Percentiles rank a stretch among this genome's conserved stretches.
Evolutionary conservation across 108 stramenopile genomes (phyloP).

Genomic region (Aureococcus anophagefferens): DNA sequence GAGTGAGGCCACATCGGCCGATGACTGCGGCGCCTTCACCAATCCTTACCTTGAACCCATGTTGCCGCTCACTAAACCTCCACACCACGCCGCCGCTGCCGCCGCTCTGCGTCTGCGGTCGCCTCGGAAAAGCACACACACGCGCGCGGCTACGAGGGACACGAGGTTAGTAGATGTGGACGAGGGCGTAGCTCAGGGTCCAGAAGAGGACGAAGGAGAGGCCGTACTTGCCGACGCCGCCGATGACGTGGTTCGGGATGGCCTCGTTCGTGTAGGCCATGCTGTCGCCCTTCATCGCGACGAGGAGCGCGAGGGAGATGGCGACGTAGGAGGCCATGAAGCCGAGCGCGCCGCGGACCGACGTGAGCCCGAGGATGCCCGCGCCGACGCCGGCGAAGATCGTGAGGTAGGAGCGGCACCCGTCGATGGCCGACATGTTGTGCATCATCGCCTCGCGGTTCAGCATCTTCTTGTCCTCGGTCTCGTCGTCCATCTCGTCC

Average conservation of each 20-base stretch:
- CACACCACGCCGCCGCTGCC: too few relatives aligned
- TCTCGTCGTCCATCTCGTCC: too few relatives aligned
- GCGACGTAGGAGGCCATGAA: background rate
- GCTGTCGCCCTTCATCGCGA: background rate
- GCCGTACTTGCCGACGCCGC: background rate
- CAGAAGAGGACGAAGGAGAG: constrained; percentile 18
- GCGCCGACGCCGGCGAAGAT: background rate
- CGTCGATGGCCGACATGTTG: background rate
- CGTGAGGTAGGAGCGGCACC: background rate
- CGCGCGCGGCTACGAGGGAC: too few relatives aligned
- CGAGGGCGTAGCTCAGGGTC: constrained; percentile 15
- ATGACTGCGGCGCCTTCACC: too few relatives aligned
- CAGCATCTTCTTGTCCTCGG: too few relatives aligned
- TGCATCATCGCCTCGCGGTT: background rate
- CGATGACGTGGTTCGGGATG: background rate
- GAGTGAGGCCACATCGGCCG: too few relatives aligned
- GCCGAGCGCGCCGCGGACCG: background rate
- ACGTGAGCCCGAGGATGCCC: background rate
- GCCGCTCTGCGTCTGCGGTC: too few relatives aligned
- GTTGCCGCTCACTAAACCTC: too few relatives aligned
- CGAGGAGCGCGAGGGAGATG: background rate
- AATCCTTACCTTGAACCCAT: too few relatives aligned
- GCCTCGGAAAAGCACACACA: too few relatives aligned
- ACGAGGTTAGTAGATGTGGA: constrained; percentile 18
- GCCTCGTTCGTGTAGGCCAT: background rate